Conservation (phyloP, 2,329 filamentous ascomycete species). For the Talaromyces marneffei region DNA sequence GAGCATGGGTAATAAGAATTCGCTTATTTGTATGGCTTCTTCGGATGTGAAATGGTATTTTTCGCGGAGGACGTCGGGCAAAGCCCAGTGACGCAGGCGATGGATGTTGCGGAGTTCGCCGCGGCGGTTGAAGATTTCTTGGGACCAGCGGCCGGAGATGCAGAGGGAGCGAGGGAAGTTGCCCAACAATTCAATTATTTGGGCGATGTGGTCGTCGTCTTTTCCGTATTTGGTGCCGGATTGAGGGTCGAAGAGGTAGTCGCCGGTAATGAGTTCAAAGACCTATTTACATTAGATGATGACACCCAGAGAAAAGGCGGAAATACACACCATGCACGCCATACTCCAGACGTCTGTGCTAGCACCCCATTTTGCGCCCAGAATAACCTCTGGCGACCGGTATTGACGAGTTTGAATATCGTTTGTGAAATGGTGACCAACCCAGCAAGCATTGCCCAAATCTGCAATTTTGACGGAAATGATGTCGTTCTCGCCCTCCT, state of each 20-base stretch:
- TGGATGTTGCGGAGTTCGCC: slow-evolving; percentile 97
- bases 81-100: slow-evolving; percentile 87
- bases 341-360: slow-evolving; percentile 99
- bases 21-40: slow-evolving; percentile 69
- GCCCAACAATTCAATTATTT: slow-evolving; percentile 95
- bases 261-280: slow-evolving; percentile 95
- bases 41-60: slow-evolving; percentile 93
- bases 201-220: slow-evolving; percentile 97
- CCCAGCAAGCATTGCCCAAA: slow-evolving; percentile 97
- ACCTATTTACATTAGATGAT: slow-evolving; percentile 30
- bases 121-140: slow-evolving; percentile 97
- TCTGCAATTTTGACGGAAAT: slow-evolving; percentile 99
- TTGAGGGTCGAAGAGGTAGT: slow-evolving; percentile 97
- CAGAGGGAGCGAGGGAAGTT: slow-evolving; percentile 89
- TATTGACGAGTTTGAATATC: slow-evolving; percentile 98
- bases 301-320: background rate
- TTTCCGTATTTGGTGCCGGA: slow-evolving; percentile 99
- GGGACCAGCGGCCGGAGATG: slow-evolving; percentile 90
- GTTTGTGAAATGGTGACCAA: slow-evolving; percentile 97
- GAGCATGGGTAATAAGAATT: slow-evolving; percentile 85
- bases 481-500: slow-evolving; percentile 53
- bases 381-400: slow-evolving; percentile 90
- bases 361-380: slow-evolving; percentile 97
- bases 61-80: slow-evolving; percentile 86
- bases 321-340: slow-evolving; percentile 80